Conservation (phyloP, 345 rosid genomes). For the Eucalyptus curtisii region DNA sequence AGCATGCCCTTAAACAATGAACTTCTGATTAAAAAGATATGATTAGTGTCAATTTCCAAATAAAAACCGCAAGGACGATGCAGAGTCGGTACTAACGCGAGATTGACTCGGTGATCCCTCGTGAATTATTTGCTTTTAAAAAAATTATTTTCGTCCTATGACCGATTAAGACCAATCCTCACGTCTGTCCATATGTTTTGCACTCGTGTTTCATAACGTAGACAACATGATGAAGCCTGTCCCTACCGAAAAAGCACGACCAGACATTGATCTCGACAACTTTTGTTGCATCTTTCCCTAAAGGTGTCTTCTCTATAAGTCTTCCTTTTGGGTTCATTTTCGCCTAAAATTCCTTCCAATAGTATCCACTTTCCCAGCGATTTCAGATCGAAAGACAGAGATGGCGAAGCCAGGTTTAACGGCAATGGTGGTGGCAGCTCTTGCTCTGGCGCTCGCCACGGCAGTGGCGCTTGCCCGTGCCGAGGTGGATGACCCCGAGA, state of each 20-base stretch:
- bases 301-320: neutral
- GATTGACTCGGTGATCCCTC: neutral
- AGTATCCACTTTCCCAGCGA: neutral
- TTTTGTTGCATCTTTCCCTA: neutral
- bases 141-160: neutral
- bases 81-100: neutral
- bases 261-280: neutral
- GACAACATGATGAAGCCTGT: neutral
- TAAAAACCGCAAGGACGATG: neutral
- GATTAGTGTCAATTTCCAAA: neutral
- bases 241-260: neutral
- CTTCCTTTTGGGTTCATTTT: neutral
- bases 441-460: neutral
- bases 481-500: neutral
- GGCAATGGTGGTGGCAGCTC: constrained; percentile 14
- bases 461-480: constrained; percentile 10
- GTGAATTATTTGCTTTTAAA: neutral
- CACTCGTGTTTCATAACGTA: neutral
- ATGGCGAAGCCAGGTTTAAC: neutral
- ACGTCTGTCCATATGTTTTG: neutral
- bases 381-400: neutral
- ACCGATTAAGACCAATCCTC: neutral
- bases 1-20: neutral
- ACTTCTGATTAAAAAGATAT: neutral
- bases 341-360: neutral